Base-by-base conservation (phyloP, 2,329 filamentous ascomycete genomes). In the Claviceps arundinis region DNA sequence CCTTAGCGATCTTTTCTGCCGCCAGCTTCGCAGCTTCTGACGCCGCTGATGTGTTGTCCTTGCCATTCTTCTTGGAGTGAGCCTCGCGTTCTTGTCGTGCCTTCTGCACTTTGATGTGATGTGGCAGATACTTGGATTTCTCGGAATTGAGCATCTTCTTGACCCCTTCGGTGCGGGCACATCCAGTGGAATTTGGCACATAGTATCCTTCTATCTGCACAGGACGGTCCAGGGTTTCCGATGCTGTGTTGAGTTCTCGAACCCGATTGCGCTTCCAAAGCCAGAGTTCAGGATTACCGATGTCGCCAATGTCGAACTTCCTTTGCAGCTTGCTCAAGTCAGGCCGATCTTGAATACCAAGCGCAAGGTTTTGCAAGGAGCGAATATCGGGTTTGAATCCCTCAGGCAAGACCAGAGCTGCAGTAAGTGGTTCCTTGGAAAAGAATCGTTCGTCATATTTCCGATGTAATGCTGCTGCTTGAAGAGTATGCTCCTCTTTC, bases 131-230 rank as follows among this genome's bases (percentile, higher is more conserved):
- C 65, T 96, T 95, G 30, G 90, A 95, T 73, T 98, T 98, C 67
- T 98, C 93, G 0, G 89, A 88, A 66, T 98, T 94, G 56, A 95
- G 78, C 52, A 98, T 97, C 73, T 91, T 95, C 73, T 94, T 91
- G 61, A 89, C 83, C 30, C 89, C 90, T 70, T 98, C 90, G 0
- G 93, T 96, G 52, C 93, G 81, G 52, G 93, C 93, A 59, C 82
- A 87, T 37, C 93, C 93, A 9, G 89, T 89, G 0, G 76, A 56
- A 58, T 96, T 98, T 0, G 87, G 82, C 42, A 96, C 87, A 63
- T 96, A 97, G 61, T 84, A 84, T 19, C 80, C 81, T 37, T 75
- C 74, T 45, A 84, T 82, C 17, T 63, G 62, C 16, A 74, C 66
- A 1, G 73, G 61, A 4, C 57, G 61, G 26, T 64, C 56, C 40